Conservation (phyloP, 345 rosid species). For the Camelina neglecta region DNA sequence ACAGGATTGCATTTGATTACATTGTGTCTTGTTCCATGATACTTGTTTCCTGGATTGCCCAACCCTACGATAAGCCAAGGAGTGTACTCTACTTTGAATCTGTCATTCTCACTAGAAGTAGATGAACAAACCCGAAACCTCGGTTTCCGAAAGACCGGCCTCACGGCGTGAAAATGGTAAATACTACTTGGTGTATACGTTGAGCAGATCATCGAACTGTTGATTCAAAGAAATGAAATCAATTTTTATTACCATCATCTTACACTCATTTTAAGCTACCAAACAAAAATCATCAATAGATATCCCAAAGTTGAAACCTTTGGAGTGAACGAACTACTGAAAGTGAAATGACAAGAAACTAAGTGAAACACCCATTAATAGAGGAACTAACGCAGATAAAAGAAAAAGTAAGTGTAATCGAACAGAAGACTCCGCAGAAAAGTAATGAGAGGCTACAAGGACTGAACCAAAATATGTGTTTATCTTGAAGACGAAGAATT, state of each 20-base stretch:
- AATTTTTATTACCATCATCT: background rate
- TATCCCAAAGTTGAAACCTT: background rate
- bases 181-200: conserved; percentile 51
- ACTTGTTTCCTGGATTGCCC: conserved; percentile 96
- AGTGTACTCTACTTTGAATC: conserved; percentile 71
- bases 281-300: background rate
- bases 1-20: conserved; percentile 47
- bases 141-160: conserved; percentile 40
- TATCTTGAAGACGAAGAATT: background rate
- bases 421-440: background rate
- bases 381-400: background rate
- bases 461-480: background rate
- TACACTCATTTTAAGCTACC: background rate
- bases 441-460: background rate
- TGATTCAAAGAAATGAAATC: conserved; percentile 15
- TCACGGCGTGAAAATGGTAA: conserved; percentile 49
- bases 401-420: background rate
- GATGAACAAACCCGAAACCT: conserved; percentile 59
- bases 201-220: conserved; percentile 73
- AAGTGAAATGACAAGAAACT: background rate
- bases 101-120: conserved; percentile 43
- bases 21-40: conserved; percentile 94
- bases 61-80: conserved; percentile 96
- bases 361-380: conserved; percentile 19
- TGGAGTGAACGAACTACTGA: background rate